Base-by-base conservation (phyloP, 345 rosid genomes). In the Iberis pinnata region DNA sequence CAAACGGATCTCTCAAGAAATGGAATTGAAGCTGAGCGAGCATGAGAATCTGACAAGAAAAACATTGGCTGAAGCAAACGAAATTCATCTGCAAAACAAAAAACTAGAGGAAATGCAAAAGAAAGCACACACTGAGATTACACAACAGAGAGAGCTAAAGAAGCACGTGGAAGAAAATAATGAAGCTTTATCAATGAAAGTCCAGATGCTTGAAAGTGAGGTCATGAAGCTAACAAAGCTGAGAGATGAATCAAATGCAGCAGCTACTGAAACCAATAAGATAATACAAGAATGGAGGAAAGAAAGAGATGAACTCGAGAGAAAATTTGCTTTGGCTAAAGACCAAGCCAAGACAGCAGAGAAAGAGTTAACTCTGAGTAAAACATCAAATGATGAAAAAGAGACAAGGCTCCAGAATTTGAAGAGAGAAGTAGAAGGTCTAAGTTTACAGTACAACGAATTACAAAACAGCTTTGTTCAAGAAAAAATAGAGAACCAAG, bases 11-110 rank as follows among this genome's bases (percentile, higher is more conserved):
- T 80, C 94, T 8, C 56, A 70, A 51, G 94, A 85, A 61, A 85
- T 88, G 94, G 76, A 76, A 7, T 60, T 82, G 8, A 83, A 82
- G 57, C 60, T 92, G 41, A 90, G 83, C 39, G 95, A 85, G 60
- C 83, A 80, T 27, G 95, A 88, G 72, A 85, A 80, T 69, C 65
- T 72, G 56, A 65, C 85, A 29, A 67, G 38, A 29, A 68, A 76
- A 65, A 83, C 90, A 49, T 54, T 73, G 39, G 63, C 74, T 32
- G 98, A 92, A 78, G 79, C 94, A 54, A 75, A 59, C 33, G 84
- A 83, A 37, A 76, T 81, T 52, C 81, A 66, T 9, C 68, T 56
- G 35, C 81, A 77, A 51, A 92, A 81, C 46, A 56, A 60, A 60
- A 49, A 44, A 57, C 74, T 85, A 14, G 90, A 88, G 72, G 83